These are phyloP conservation scores for Hypericum perforatum DNA, from an alignment of 345 rosid species.

Conservation along the genomic window DNA sequence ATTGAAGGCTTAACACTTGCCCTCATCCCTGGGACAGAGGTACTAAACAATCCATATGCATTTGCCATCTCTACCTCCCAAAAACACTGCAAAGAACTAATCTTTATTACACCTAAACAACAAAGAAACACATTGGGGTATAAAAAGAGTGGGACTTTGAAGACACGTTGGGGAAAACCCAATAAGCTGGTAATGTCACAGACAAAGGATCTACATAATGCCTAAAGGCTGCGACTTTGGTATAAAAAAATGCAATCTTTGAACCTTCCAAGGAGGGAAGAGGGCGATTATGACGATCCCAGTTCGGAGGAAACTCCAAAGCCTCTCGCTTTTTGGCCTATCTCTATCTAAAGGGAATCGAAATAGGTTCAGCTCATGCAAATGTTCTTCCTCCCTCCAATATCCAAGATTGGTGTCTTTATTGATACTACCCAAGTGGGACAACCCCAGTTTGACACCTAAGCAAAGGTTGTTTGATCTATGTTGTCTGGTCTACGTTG, in stretches of 20 bases:
- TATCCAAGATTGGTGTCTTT: constrained; percentile 9
- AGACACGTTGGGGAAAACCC: background rate
- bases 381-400: constrained; percentile 3
- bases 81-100: background rate
- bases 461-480: background rate
- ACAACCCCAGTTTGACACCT: background rate
- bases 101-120: too few relatives aligned
- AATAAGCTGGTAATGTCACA: background rate
- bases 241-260: constrained; percentile 13
- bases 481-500: background rate
- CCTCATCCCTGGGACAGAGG: constrained; percentile 47
- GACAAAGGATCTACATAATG: background rate
- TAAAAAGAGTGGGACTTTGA: too few relatives aligned
- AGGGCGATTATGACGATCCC: constrained; percentile 34
- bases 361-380: constrained; percentile 1
- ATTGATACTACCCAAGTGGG: constrained; percentile 8
- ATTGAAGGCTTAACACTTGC: constrained; percentile 36
- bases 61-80: constrained; percentile 46
- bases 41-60: constrained; percentile 59
- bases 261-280: constrained; percentile 21
- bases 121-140: too few relatives aligned
- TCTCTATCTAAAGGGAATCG: background rate
- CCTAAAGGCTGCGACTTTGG: background rate
- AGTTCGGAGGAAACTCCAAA: constrained; percentile 38
- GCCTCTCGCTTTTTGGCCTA: constrained; percentile 13